These are phyloP conservation scores for Crucibulum laeve DNA, from an alignment of 768 basidiomycete genomes.

Conservation along the genomic window DNA sequence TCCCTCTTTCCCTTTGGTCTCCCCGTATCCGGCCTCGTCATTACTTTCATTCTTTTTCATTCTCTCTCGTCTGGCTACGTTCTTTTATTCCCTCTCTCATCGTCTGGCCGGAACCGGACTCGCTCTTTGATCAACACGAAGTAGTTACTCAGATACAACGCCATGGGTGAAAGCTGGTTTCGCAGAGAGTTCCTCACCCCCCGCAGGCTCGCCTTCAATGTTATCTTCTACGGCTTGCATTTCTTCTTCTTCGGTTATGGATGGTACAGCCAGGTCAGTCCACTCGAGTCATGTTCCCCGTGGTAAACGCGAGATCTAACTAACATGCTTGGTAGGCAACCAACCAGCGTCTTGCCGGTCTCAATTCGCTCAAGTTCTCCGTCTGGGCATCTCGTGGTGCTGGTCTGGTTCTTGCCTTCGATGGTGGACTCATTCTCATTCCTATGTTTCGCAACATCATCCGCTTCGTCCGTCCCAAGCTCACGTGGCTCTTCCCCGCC, in stretches of 20 bases:
- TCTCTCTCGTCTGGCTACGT: slow-evolving; percentile 6
- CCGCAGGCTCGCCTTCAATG: slow-evolving; percentile 66
- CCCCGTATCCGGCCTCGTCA: too few species aligned
- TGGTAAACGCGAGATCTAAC: slow-evolving; percentile 2
- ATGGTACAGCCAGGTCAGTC: slow-evolving; percentile 77
- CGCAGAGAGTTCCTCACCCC: slow-evolving; percentile 61
- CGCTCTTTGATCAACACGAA: slow-evolving; percentile 19
- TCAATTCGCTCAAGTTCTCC: slow-evolving; percentile 78
- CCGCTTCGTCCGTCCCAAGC: slow-evolving; percentile 73
- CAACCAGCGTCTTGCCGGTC: slow-evolving; percentile 60
- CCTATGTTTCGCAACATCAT: slow-evolving; percentile 90
- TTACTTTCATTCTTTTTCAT: too few species aligned
- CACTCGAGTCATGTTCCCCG: not conserved
- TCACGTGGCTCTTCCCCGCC: slow-evolving; percentile 83
- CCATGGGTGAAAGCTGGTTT: slow-evolving; percentile 72
- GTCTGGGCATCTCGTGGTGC: slow-evolving; percentile 92
- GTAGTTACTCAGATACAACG: slow-evolving; percentile 14
- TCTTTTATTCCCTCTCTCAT: slow-evolving; percentile 11
- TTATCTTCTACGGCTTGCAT: slow-evolving; percentile 80
- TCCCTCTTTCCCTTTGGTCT: slow-evolving; percentile 15
- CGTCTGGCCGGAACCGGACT: slow-evolving; percentile 55
- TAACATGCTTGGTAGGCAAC: slow-evolving; percentile 36
- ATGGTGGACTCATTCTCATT: slow-evolving; percentile 81
- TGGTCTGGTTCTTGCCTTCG: slow-evolving; percentile 83
- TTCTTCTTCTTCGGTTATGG: slow-evolving; percentile 74